These are phyloP conservation scores for Flaveria ramosissima DNA, from an alignment of 129 eudicot species.

Conservation along the genomic window DNA sequence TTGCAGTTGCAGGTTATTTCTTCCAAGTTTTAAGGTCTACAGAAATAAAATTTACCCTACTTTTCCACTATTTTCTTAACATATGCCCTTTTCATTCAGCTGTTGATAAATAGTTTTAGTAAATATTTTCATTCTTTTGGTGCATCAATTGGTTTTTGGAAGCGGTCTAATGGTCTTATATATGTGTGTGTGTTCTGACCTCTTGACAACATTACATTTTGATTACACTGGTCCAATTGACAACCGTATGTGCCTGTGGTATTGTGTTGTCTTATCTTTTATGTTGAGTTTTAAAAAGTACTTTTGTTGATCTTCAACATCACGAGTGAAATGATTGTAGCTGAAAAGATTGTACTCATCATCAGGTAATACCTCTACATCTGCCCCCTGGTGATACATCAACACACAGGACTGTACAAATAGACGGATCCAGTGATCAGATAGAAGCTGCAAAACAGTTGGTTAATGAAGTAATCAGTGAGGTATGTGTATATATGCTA, in stretches of 20 bases:
- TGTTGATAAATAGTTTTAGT: background rate
- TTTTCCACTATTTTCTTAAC: background rate
- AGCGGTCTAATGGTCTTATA: too few relatives aligned
- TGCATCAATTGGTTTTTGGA: background rate
- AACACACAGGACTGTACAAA: conserved; percentile 83
- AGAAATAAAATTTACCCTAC: background rate
- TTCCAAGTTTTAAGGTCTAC: background rate
- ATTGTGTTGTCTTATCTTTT: background rate
- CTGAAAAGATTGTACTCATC: conserved; percentile 26
- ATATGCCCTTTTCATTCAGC: background rate
- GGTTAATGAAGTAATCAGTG: conserved; percentile 88
- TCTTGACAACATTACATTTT: background rate
- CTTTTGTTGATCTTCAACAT: background rate
- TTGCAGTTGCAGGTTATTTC: background rate
- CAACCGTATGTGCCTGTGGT: background rate
- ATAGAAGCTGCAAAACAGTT: conserved; percentile 87
- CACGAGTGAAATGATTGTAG: conserved; percentile 2
- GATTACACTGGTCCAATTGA: background rate
- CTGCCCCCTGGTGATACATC: conserved; percentile 87
- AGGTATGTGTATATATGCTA: conserved; percentile 64
- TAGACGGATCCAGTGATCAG: conserved; percentile 85
- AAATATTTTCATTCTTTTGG: background rate
- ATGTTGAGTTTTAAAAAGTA: background rate
- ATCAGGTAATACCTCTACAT: conserved; percentile 91
- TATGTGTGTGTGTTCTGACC: background rate